Evolutionary conservation across 805 yeast genomes (phyloP).

Genomic region (Candida boleticola): DNA sequence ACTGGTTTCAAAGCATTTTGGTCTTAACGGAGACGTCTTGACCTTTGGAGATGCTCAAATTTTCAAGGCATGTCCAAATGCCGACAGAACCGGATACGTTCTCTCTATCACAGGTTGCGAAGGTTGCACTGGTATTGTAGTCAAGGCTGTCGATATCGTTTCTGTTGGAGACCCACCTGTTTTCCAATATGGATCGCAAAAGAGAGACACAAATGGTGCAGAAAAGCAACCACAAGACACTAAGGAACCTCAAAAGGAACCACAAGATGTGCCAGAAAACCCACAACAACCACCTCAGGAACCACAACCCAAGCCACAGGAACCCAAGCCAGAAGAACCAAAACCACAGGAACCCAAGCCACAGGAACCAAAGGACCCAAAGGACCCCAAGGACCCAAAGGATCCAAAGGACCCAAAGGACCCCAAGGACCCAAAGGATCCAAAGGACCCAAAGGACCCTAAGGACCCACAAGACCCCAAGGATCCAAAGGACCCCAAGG

Average conservation of each 20-base stretch:
- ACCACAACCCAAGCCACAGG: background rate
- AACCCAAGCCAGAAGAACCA: background rate
- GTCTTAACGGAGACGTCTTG: conserved; percentile 9
- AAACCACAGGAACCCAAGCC: background rate
- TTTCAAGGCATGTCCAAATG: conserved; percentile 13
- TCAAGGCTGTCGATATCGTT: background rate
- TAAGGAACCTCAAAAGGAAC: too few species aligned
- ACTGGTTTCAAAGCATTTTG: background rate
- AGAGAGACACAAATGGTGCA: too few species aligned
- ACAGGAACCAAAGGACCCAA: background rate
- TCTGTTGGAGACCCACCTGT: background rate
- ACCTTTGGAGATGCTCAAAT: conserved; percentile 5
- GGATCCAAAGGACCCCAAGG: too few species aligned
- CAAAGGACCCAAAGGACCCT: too few species aligned
- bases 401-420: too few species aligned
- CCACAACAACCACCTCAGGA: too few species aligned
- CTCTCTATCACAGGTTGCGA: background rate
- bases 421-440: too few species aligned
- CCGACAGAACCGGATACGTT: conserved; percentile 3
- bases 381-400: background rate
- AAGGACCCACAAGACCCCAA: too few species aligned
- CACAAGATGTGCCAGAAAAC: too few species aligned
- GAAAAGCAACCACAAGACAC: too few species aligned
- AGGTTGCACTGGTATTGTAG: background rate
- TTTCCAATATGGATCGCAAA: too few species aligned